These are phyloP conservation scores for Coffea eugenioides DNA, from an alignment of 257 asterid species.

Conservation along the genomic window DNA sequence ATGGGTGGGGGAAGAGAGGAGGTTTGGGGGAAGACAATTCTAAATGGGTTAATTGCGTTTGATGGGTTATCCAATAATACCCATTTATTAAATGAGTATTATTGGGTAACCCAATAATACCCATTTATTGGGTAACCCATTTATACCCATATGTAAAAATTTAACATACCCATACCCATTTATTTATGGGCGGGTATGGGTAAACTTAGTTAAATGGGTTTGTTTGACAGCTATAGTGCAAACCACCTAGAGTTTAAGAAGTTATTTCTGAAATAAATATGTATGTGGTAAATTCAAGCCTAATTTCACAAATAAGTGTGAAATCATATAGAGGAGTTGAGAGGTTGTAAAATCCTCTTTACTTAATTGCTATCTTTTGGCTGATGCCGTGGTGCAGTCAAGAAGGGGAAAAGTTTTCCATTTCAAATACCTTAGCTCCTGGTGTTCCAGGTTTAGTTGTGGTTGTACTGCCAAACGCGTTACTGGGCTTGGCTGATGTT, in stretches of 20 bases:
- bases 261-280: neutral
- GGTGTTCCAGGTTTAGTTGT: constrained; percentile 23
- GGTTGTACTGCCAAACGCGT: constrained; percentile 14
- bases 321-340: neutral
- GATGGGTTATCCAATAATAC: too few species aligned
- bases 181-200: too few species aligned
- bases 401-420: neutral
- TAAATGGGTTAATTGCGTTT: too few species aligned
- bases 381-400: neutral
- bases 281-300: neutral
- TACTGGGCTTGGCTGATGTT: constrained; percentile 24
- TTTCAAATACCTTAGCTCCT: constrained; percentile 22
- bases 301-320: neutral
- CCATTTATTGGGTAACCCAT: too few species aligned
- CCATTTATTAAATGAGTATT: too few species aligned
- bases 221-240: neutral
- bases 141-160: too few species aligned
- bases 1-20: too few species aligned
- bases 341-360: neutral
- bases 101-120: too few species aligned
- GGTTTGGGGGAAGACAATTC: too few species aligned
- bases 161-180: too few species aligned
- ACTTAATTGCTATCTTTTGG: neutral
- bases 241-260: neutral
- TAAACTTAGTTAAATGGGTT: too few species aligned